phyloP scores from a whole-genome alignment of 441 rosid species.

The Populus trichocarpa region DNA sequence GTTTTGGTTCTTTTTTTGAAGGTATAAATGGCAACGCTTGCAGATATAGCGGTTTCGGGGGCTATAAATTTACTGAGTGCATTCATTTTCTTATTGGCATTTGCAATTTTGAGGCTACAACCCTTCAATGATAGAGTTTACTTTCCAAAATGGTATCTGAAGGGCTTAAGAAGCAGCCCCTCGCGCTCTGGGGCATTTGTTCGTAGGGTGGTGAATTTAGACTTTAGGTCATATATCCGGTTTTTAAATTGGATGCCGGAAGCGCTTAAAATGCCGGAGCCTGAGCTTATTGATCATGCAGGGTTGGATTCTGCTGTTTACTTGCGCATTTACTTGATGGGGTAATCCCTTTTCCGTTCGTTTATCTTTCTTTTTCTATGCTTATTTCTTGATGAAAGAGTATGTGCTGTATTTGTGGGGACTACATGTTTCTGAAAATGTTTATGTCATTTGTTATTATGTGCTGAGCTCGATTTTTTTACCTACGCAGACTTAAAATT shows the following conservation, averaged over 20 bases:
- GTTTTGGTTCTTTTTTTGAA: background rate
- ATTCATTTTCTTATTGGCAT: slow-evolving; percentile 64
- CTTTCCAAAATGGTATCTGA: slow-evolving; percentile 96
- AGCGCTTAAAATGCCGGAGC: slow-evolving; percentile 97
- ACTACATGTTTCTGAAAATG: background rate
- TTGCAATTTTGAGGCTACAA: slow-evolving; percentile 81
- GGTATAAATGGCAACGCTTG: slow-evolving; percentile 68
- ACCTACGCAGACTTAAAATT: slow-evolving; percentile 68
- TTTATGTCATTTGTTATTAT: background rate
- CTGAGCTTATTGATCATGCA: slow-evolving; percentile 92
- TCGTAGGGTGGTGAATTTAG: slow-evolving; percentile 67
- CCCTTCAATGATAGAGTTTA: slow-evolving; percentile 95
- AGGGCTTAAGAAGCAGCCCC: slow-evolving; percentile 76
- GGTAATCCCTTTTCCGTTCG: slow-evolving; percentile 36
- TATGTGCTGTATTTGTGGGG: background rate
- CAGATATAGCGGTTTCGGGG: slow-evolving; percentile 77
- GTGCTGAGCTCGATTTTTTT: background rate
- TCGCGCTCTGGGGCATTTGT: slow-evolving; percentile 50
- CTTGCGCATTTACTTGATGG: slow-evolving; percentile 83
- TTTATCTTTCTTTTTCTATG: background rate
- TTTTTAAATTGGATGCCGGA: slow-evolving; percentile 96
- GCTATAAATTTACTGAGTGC: slow-evolving; percentile 73
- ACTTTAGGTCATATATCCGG: slow-evolving; percentile 58
- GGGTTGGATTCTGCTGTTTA: slow-evolving; percentile 96
- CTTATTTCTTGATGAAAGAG: background rate